Percentiles rank a stretch among this genome's conserved stretches.
phyloP scores from a whole-genome alignment of 2,329 filamentous ascomycete genomes.

The Volutella citrinella region DNA sequence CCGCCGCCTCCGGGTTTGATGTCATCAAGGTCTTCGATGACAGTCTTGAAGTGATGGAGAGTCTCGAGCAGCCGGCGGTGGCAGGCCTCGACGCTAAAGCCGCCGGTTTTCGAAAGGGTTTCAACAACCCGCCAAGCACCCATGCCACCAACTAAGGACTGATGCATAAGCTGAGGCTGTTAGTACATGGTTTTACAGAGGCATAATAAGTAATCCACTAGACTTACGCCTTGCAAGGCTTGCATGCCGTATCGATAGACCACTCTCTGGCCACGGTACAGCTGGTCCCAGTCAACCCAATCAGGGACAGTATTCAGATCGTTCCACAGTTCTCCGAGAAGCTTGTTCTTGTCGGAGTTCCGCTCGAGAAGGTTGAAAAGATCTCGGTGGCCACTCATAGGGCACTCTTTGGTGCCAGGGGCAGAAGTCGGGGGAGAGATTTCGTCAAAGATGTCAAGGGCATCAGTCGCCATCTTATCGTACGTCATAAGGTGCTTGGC shows the following conservation, averaged over 20 bases:
- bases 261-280: conserved; percentile 69
- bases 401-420: conserved; percentile 27
- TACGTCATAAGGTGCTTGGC: conserved; percentile 62
- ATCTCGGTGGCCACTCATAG: conserved; percentile 44
- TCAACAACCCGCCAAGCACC: conserved; percentile 71
- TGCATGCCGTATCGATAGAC: conserved; percentile 75
- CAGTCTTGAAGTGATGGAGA: conserved; percentile 71
- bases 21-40: conserved; percentile 60
- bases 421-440: conserved; percentile 42
- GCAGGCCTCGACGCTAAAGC: conserved; percentile 67
- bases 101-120: conserved; percentile 70
- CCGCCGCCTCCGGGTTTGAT: conserved; percentile 65
- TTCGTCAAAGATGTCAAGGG: conserved; percentile 59
- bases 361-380: conserved; percentile 61
- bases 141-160: conserved; percentile 68
- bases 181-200: too few species aligned
- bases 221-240: conserved; percentile 54
- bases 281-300: conserved; percentile 78
- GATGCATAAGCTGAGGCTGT: conserved; percentile 56
- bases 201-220: too few species aligned
- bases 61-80: conserved; percentile 65
- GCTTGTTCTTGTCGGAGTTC: conserved; percentile 54
- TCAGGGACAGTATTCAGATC: conserved; percentile 65
- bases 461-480: conserved; percentile 66
- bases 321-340: conserved; percentile 57